A percentile compares a stretch with the other conserved stretches of the same genome.
These are phyloP conservation scores for Acorus gramineus DNA, from an alignment of 106 monocot genomes.

Conservation along the genomic window DNA sequence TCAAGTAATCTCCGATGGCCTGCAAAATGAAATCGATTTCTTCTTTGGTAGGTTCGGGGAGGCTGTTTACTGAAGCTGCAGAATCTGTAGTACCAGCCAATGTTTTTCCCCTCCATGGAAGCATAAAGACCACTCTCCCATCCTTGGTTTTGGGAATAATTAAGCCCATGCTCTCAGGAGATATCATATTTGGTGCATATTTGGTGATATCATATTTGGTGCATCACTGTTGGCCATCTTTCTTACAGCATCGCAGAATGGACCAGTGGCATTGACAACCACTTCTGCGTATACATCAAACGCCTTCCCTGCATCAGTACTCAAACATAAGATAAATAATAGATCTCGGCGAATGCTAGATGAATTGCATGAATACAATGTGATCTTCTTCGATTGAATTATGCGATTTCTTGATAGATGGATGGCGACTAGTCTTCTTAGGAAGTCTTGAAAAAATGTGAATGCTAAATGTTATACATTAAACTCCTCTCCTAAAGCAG, in stretches of 20 bases:
- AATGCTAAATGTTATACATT: too few species aligned
- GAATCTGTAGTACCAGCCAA: conserved; percentile 98
- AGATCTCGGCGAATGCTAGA: too few species aligned
- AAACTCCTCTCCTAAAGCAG: too few species aligned
- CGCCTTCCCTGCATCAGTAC: conserved; percentile 50
- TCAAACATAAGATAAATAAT: too few species aligned
- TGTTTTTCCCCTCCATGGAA: conserved; percentile 94
- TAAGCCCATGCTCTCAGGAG: conserved; percentile 95
- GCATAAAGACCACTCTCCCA: conserved; percentile 92
- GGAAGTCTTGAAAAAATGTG: too few species aligned
- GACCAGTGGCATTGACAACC: conserved; percentile 87
- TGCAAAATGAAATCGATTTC: conserved; percentile 96
- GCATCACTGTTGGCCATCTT: conserved; percentile 78
- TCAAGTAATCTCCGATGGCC: conserved; percentile 89
- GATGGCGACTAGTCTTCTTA: too few species aligned
- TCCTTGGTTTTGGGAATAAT: conserved; percentile 99
- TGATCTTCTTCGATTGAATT: too few species aligned
- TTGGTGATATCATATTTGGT: conserved; percentile 68
- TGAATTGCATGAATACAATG: too few species aligned
- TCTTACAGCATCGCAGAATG: conserved; percentile 88
- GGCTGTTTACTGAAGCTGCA: conserved; percentile 65
- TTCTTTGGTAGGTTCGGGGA: conserved; percentile 96
- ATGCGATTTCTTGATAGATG: too few species aligned
- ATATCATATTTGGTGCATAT: conserved; percentile 65
- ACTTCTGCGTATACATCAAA: conserved; percentile 85